Base-by-base conservation (phyloP, 164 flowering plant genomes). In the Dillenia suffruticosa region DNA sequence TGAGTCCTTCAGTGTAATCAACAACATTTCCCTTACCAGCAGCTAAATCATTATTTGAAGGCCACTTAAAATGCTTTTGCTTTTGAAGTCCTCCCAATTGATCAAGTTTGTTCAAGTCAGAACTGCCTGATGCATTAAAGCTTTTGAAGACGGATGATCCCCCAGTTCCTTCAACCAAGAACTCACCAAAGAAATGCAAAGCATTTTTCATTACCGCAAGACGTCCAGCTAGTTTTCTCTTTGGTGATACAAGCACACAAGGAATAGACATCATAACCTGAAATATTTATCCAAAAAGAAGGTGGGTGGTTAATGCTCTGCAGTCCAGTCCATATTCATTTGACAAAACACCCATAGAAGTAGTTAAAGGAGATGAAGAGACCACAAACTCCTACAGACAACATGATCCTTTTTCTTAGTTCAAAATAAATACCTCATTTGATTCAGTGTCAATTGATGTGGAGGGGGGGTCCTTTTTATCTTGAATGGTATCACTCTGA, bases 161-260 rank as follows among this genome's bases (percentile, higher is more conserved):
- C 22, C 91, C 97, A 61, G 96, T 90, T 63, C 99, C 99, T 82
- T 92, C 97, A 17, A 95, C 97, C 76, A 88, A 72, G 73, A 84
- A 84, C 66, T 90, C 91, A 54, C 91, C 97, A 84, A 74, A 84
- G 69, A 92, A 95, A 76, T 90, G 94, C 74, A 95, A 73, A 51
- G 78, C 74, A 70, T 76, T 81, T 67, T 83, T 84, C 86, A 79
- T 84, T 63, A 95, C 82, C 63, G 96, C 97, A 70, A 95, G 72
- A 56, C 70, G 79, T 63, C 99, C 99, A 61, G 88, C 97, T 61
- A 92, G 50, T 77, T 92, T 95, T 75, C 92, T 83, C 77, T 89
- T 95, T 49, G 97, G 90, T 60, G 92, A 81, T 47, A 95, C 94
- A 57, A 95, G 88, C 44, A 95, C 82, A 72, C 99, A 90, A 45